Evolutionary conservation across 2,329 filamentous ascomycete genomes (phyloP), one percentile per base, ranked within the genome.

Genomic region (Lizonia empirigonia): DNA sequence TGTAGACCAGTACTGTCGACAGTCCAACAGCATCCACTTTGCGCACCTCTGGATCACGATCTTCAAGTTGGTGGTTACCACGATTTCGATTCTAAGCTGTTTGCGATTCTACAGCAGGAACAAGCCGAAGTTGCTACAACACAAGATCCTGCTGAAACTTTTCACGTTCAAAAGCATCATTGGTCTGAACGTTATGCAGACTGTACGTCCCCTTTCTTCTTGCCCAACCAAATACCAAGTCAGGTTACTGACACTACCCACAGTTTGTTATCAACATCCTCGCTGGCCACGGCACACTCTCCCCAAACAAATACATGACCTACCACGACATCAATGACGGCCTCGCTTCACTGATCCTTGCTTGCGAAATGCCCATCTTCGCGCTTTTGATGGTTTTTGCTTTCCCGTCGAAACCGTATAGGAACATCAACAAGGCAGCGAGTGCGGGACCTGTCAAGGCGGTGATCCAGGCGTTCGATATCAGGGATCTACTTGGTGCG

Each of bases 311-410:
- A 29, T 62, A 69, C 56, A 55, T 71, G 46, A 65, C 59, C 29
- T 68, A 65, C 50, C 56, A 68, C 42, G 64, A 71, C 51, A 46
- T 70, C 39, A 58, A 62, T 36, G 59, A 50, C 19, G 63, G 56
- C 2, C 62, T 71, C 12, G 60, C 69, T 0, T 59, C 58, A 7
- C 59, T 70, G n/a, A 53, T 69, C 9, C 60, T 70, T 24, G 59
- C 62, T 13, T 62, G 62, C 53, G 68, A 71, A 57, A 69, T 70
- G 67, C 69, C 68, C 3, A 23, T 69, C 23, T 71, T 71, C 50
- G 61, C 64, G 4, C 20, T 65, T 30, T 50, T 70, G 4, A 50
- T 71, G 16, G 15, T 64, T 27, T 52, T 65, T 27, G 65, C 67
- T 0, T 71, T 68, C 32, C 55, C 63, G 0, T 63, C 63, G 5